These are phyloP conservation scores for Ceratobasidium papillatum DNA, from an alignment of 1,284 basidiomycete genomes.

Conservation along the genomic window DNA sequence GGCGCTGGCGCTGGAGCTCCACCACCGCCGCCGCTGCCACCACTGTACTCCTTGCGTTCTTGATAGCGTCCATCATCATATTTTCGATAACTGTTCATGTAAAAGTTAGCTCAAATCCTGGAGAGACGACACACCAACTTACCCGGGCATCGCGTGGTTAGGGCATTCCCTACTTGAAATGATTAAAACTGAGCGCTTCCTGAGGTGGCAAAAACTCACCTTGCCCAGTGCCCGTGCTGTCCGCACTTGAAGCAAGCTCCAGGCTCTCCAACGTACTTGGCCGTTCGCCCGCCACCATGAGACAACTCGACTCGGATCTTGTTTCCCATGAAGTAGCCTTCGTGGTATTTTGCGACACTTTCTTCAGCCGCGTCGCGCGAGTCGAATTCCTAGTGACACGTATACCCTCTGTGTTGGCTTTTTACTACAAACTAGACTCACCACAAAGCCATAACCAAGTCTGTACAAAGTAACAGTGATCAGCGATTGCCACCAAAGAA, in stretches of 20 bases:
- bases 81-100: slow-evolving; percentile 13
- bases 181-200: slow-evolving; percentile 29
- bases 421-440: slow-evolving; percentile 54
- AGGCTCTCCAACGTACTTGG: slow-evolving; percentile 77
- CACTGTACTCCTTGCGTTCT: slow-evolving; percentile 42
- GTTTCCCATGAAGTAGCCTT: slow-evolving; percentile 85
- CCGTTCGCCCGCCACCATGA: slow-evolving; percentile 79
- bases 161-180: slow-evolving; percentile 71
- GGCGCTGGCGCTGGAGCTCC: too few relatives aligned
- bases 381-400: slow-evolving; percentile 73
- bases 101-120: not conserved
- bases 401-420: slow-evolving; percentile 10
- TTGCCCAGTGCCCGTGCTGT: slow-evolving; percentile 83
- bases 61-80: slow-evolving; percentile 43
- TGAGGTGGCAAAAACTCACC: slow-evolving; percentile 59
- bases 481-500: slow-evolving; percentile 14
- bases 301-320: slow-evolving; percentile 86
- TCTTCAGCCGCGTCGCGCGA: slow-evolving; percentile 79
- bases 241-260: slow-evolving; percentile 87
- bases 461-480: slow-evolving; percentile 52
- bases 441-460: slow-evolving; percentile 85
- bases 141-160: slow-evolving; percentile 59
- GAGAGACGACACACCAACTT: slow-evolving; percentile 42
- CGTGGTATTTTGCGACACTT: slow-evolving; percentile 83
- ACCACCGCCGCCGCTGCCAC: too few relatives aligned